Percentiles rank a stretch among this genome's conserved stretches.
Evolutionary conservation across 78 protist genomes (phyloP).

Genomic region (Dictyostelium citrinum): DNA sequence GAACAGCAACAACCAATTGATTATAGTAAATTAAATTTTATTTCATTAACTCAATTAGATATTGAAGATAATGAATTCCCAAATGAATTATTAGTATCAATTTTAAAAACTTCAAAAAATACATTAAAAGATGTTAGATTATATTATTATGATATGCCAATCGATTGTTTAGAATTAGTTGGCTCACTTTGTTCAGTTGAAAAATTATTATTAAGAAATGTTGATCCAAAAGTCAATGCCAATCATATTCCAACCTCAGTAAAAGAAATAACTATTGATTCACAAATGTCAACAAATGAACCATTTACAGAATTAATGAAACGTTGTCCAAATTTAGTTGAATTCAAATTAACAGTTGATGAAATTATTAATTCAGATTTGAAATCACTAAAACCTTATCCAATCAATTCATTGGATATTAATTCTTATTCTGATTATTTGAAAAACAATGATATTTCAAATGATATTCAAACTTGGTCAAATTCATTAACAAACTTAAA

Average conservation of each 20-base stretch:
- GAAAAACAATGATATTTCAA: background rate
- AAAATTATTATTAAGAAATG: background rate
- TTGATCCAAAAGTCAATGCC: background rate
- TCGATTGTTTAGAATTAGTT: background rate
- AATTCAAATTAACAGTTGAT: background rate
- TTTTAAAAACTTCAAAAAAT: background rate
- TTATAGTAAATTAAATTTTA: background rate
- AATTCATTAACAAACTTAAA: background rate
- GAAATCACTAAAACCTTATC: background rate
- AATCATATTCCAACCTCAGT: background rate
- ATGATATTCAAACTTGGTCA: background rate
- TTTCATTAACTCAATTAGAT: background rate
- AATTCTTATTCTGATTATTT: background rate
- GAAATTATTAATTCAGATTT: background rate
- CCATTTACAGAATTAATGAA: background rate
- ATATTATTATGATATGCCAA: background rate
- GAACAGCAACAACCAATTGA: background rate
- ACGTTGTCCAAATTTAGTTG: background rate
- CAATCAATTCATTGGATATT: background rate
- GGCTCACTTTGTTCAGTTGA: background rate
- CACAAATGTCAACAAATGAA: background rate
- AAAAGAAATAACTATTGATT: background rate
- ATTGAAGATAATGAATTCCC: background rate
- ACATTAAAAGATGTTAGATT: background rate
- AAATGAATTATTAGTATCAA: background rate